phyloP scores from a whole-genome alignment of 2,329 filamentous ascomycete species.

The Pseudocercospora fuligena region DNA sequence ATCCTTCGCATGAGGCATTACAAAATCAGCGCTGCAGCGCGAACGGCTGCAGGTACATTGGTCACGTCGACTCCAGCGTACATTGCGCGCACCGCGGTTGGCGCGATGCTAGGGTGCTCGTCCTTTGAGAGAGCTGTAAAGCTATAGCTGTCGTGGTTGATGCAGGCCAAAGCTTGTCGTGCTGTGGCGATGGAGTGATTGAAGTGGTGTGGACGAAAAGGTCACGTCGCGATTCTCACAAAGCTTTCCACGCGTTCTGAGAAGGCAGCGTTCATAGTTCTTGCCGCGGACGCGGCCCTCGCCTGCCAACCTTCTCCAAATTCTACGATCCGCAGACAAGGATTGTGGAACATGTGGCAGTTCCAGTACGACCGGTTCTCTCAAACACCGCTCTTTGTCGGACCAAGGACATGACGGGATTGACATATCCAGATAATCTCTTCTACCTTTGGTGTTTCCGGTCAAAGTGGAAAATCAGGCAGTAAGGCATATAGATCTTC shows the following conservation, averaged over 20 bases:
- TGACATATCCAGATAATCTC: not conserved
- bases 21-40: not conserved
- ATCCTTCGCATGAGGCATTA: not conserved
- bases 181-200: not conserved
- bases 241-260: no score
- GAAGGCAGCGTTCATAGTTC: no score
- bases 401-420: not conserved
- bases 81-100: slow-evolving; percentile 1
- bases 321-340: not conserved
- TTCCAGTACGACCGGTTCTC: not conserved
- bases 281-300: no score
- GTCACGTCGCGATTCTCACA: not conserved
- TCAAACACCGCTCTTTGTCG: not conserved
- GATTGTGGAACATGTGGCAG: not conserved
- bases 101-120: not conserved
- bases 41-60: slow-evolving; percentile 18
- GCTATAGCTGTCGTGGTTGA: not conserved
- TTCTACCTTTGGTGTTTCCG: no score
- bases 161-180: slow-evolving; percentile 1
- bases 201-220: not conserved
- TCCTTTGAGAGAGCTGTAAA: not conserved
- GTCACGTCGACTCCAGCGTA: not conserved
- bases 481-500: no score
- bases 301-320: no score
- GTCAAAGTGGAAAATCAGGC: no score